phyloP scores from a whole-genome alignment of 2,329 filamentous ascomycete genomes.

The Didymella exigua region DNA sequence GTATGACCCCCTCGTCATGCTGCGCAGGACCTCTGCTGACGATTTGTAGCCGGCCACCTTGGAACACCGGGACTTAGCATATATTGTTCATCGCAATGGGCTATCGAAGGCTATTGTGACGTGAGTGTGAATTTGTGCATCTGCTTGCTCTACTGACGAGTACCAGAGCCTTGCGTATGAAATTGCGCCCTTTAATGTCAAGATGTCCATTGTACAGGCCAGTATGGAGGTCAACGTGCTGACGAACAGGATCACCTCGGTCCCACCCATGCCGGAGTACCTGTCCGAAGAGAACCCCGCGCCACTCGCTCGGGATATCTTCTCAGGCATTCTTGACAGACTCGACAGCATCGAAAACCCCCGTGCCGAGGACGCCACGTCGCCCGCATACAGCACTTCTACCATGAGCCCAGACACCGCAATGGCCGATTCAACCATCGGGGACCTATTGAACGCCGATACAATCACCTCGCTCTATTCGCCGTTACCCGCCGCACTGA shows the following conservation, averaged over 20 bases:
- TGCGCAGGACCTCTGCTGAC: conserved; percentile 17
- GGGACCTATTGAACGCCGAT: conserved; percentile 54
- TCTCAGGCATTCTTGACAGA: conserved; percentile 77
- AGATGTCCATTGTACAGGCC: conserved; percentile 92
- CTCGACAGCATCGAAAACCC: conserved; percentile 64
- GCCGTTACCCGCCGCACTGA: conserved; percentile 67
- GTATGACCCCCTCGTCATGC: conserved; percentile 40
- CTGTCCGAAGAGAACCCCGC: conserved; percentile 73
- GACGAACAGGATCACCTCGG: conserved; percentile 84
- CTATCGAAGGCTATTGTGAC: conserved; percentile 93
- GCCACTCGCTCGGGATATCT: conserved; percentile 81
- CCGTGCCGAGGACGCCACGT: conserved; percentile 40
- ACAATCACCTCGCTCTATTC: conserved; percentile 74
- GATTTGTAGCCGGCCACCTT: conserved; percentile 72
- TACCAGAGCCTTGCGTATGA: conserved; percentile 81
- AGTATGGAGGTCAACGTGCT: conserved; percentile 90
- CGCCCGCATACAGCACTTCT: conserved; percentile 36
- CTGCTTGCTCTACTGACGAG: background rate
- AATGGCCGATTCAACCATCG: conserved; percentile 46
- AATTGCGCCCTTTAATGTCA: conserved; percentile 93
- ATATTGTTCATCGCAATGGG: conserved; percentile 93
- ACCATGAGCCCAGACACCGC: conserved; percentile 35
- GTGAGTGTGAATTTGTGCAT: conserved; percentile 46
- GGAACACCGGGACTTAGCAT: conserved; percentile 89
- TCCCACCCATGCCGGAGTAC: conserved; percentile 75